Base-by-base conservation (phyloP, 164 flowering plant genomes). In the Piper betle region DNA sequence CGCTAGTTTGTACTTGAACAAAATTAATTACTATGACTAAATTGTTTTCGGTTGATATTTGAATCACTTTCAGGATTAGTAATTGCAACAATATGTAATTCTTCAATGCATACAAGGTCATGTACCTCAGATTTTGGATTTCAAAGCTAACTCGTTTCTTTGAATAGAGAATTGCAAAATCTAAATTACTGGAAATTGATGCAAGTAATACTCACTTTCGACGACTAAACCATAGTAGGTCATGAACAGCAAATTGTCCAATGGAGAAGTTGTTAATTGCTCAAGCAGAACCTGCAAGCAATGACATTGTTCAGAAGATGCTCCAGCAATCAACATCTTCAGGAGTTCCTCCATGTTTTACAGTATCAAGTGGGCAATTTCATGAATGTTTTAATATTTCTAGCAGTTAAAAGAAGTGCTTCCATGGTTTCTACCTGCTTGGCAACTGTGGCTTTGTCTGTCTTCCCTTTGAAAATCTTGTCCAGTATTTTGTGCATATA, bases 201-300 rank as follows among this genome's bases (percentile, higher is more conserved):
- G 59, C 6, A 20, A 37, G 11, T 39, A 50, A 53, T 5, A 41
- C 64, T 64, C 69, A 82, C 90, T 82, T 72, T 87, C 95, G 53
- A 87, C 73, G 7, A 87, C 77, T 69, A 85, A 74, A 61, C 92
- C 92, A 66, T 77, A 85, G 69, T 88, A 88, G 73, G 75, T 75
- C 92, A 88, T 85, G 77, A 88, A 88, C 39, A 85, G 37, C 65
- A 85, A 55, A 75, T 89, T 86, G 86, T 89, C 85, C 96, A 89
- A 86, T 50, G 96, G 96, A 38, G 89, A 80, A 65, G 78, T 52
- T 53, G 88, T 85, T 20, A 83, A 25, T 66, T 89, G 96, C 63
- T 89, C 96, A 80, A 89, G 46, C 64, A 82, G 37, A 37, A 89
- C 96, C 96, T 89, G 63, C 48, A 71, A 38, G 38, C 15, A 11